A percentile compares a stretch with the other conserved stretches of the same genome.
Conservation (phyloP, 345 rosid species). For the Citrus reticulata region DNA sequence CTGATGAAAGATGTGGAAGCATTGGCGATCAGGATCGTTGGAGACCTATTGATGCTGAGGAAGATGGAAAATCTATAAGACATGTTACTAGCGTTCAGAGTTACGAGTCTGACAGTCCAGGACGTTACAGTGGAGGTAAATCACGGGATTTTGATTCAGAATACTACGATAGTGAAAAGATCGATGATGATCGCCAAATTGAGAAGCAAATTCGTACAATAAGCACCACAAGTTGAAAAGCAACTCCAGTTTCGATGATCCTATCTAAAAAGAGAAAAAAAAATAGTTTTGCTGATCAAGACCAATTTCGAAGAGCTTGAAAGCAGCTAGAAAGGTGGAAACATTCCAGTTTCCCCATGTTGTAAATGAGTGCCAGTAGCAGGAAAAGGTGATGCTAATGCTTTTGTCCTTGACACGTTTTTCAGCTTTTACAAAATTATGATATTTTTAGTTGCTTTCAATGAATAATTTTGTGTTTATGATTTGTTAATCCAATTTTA, state of each 20-base stretch:
- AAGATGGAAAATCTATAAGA: background rate
- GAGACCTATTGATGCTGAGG: slow-evolving; percentile 19
- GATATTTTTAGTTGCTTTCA: too few relatives aligned
- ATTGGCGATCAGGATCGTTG: slow-evolving; percentile 20
- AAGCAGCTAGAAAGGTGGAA: background rate
- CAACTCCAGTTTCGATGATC: background rate
- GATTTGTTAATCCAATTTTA: too few relatives aligned
- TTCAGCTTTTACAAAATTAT: too few relatives aligned
- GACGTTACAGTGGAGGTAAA: background rate
- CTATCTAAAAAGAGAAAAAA: too few relatives aligned
- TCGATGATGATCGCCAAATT: background rate
- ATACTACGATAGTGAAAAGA: background rate
- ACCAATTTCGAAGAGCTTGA: background rate
- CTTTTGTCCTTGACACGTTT: too few relatives aligned
- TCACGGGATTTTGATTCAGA: background rate
- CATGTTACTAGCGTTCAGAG: background rate
- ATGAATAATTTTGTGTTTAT: too few relatives aligned
- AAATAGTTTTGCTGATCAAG: too few relatives aligned
- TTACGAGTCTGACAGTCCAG: background rate
- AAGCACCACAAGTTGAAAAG: background rate
- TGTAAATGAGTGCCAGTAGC: background rate
- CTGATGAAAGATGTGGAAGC: slow-evolving; percentile 5
- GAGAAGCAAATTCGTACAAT: background rate
- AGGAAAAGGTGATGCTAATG: too few relatives aligned
- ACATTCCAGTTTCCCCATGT: background rate